Conservation (phyloP, 148 eudicot genomes). For the Dysphania ambrosioides region DNA sequence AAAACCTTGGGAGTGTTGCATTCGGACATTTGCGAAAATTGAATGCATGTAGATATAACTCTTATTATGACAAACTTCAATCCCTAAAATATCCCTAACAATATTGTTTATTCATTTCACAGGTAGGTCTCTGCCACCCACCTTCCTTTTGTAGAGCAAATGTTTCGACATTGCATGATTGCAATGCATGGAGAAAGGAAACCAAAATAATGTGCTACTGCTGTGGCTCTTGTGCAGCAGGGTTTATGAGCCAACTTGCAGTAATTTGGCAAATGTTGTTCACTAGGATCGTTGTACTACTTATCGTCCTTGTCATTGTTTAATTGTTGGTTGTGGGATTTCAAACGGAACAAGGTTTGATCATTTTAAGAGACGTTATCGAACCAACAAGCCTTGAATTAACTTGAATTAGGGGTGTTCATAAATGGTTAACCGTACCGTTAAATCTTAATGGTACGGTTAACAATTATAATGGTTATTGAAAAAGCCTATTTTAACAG, state of each 20-base stretch:
- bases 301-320: slow-evolving; percentile 1
- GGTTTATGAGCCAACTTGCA: slow-evolving; percentile 12
- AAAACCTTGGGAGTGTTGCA: no score
- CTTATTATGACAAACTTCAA: not conserved
- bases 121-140: slow-evolving; percentile 20
- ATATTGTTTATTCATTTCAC: not conserved
- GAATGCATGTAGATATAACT: no score
- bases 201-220: slow-evolving; percentile 19
- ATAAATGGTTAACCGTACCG: no score
- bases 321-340: slow-evolving; percentile 17
- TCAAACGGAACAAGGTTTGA: slow-evolving; percentile 11
- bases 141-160: slow-evolving; percentile 19
- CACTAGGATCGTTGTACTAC: slow-evolving; percentile 13
- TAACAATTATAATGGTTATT: no score
- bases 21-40: no score
- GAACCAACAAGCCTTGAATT: slow-evolving; percentile 4
- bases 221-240: slow-evolving; percentile 18
- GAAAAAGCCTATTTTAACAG: no score
- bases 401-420: no score
- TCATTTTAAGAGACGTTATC: slow-evolving; percentile 12
- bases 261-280: slow-evolving; percentile 14
- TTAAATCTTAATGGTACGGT: no score
- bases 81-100: no score
- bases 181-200: slow-evolving; percentile 1
- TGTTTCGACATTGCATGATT: slow-evolving; percentile 16